A percentile compares a stretch with the other conserved stretches of the same genome.
phyloP scores from a whole-genome alignment of 257 asterid genomes.

The Capsicum chinense region DNA sequence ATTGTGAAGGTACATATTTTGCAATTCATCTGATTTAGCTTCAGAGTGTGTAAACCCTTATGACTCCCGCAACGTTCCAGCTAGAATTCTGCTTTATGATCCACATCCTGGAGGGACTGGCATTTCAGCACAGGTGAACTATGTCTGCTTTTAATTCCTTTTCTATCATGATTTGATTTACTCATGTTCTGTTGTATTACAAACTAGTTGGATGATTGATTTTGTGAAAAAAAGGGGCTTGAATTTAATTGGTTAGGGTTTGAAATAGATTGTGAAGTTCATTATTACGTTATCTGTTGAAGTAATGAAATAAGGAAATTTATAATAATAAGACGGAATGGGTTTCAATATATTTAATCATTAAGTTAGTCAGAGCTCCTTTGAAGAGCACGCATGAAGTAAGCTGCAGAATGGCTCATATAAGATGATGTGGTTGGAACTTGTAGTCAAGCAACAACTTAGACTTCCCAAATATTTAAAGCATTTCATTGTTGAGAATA shows the following conservation, averaged over 20 bases:
- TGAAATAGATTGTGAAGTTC: constrained; percentile 8
- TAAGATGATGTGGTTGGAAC: constrained; percentile 19
- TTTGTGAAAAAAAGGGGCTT: neutral
- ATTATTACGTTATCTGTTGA: neutral
- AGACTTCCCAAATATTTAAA: neutral
- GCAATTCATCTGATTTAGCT: constrained; percentile 89
- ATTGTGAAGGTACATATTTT: constrained; percentile 68
- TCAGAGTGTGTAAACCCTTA: constrained; percentile 90
- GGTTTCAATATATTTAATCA: neutral
- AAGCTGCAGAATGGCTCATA: neutral
- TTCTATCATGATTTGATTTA: neutral
- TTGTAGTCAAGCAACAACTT: neutral
- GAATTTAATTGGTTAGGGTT: constrained; percentile 9
- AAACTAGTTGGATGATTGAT: neutral
- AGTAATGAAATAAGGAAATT: constrained; percentile 22
- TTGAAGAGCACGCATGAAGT: constrained; percentile 16
- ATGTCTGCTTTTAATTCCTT: neutral
- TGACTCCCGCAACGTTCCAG: constrained; percentile 75
- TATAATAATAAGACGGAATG: neutral
- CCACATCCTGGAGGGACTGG: constrained; percentile 98
- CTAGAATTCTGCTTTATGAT: constrained; percentile 90
- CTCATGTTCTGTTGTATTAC: neutral
- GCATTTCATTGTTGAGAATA: neutral
- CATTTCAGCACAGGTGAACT: constrained; percentile 79
- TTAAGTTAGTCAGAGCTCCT: neutral